Percentiles rank a stretch among this genome's conserved stretches.
Evolutionary conservation across 2,329 filamentous ascomycete genomes (phyloP).

Genomic region (Microsporum audouinii): DNA sequence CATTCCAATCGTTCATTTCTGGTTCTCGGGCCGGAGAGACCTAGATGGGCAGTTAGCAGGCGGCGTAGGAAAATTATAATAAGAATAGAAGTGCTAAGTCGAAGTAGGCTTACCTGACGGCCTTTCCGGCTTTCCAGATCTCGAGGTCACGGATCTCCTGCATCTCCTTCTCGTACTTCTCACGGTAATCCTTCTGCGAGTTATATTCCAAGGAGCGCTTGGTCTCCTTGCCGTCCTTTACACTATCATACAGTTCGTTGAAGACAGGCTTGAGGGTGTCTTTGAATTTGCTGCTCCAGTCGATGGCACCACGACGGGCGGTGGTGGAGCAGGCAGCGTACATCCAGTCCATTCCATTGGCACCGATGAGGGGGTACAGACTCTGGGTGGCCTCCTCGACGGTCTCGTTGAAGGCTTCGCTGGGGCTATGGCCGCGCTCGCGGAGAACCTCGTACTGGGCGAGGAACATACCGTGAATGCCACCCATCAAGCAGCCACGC

Average conservation of each 20-base stretch:
- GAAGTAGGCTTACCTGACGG: slow-evolving; percentile 57
- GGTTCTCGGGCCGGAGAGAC: slow-evolving; percentile 75
- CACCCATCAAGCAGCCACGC: slow-evolving; percentile 99
- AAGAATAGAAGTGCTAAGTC: not conserved
- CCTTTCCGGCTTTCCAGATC: slow-evolving; percentile 98
- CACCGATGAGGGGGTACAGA: slow-evolving; percentile 93
- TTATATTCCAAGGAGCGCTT: slow-evolving; percentile 96
- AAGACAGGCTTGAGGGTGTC: slow-evolving; percentile 97
- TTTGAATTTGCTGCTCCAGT: slow-evolving; percentile 98
- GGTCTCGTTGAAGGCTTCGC: slow-evolving; percentile 99
- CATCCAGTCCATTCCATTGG: slow-evolving; percentile 99
- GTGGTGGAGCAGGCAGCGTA: slow-evolving; percentile 99
- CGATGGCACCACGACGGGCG: slow-evolving; percentile 93
- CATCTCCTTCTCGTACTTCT: slow-evolving; percentile 97
- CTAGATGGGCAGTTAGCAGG: slow-evolving; percentile 28
- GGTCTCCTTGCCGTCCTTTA: slow-evolving; percentile 86
- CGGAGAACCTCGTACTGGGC: slow-evolving; percentile 99
- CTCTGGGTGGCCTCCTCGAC: slow-evolving; percentile 98
- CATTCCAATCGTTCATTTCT: slow-evolving; percentile 45
- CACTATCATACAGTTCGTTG: slow-evolving; percentile 90
- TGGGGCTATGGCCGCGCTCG: slow-evolving; percentile 93
- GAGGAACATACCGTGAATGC: slow-evolving; percentile 99
- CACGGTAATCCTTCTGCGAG: slow-evolving; percentile 85
- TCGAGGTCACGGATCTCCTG: slow-evolving; percentile 95
- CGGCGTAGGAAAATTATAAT: not conserved